phyloP scores from a whole-genome alignment of 2,329 filamentous ascomycete genomes.

The Fusarium abutilonis region DNA sequence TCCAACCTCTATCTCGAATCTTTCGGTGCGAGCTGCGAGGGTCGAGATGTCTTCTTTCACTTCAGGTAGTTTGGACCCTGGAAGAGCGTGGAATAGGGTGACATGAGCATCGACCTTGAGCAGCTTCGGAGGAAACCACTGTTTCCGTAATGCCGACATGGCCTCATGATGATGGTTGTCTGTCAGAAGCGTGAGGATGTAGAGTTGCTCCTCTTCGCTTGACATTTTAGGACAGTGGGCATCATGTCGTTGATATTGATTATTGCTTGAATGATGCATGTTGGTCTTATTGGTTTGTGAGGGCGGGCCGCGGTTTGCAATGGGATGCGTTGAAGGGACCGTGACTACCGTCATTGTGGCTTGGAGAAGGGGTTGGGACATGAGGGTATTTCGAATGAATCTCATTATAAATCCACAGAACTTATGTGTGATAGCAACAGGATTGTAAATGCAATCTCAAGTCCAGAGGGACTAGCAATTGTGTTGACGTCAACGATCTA shows the following conservation, averaged over 20 bases:
- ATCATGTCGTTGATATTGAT: conserved; percentile 26
- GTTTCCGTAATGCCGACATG: conserved; percentile 22
- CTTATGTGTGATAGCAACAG: background rate
- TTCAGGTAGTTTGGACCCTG: conserved; percentile 19
- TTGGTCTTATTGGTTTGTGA: conserved; percentile 1
- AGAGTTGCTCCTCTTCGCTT: conserved; percentile 7
- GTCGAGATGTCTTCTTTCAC: conserved; percentile 14
- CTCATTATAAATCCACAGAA: background rate
- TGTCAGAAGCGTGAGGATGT: conserved; percentile 27
- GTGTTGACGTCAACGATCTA: conserved; percentile 25
- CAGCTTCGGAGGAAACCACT: conserved; percentile 25
- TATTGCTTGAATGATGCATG: conserved; percentile 10
- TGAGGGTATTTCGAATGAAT: background rate
- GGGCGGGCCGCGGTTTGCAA: conserved; percentile 1
- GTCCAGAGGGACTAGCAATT: background rate
- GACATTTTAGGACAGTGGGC: conserved; percentile 8
- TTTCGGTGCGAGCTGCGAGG: background rate
- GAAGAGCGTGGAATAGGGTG: conserved; percentile 33
- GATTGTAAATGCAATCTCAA: background rate
- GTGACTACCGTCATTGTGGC: conserved; percentile 19
- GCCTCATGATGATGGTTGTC: conserved; percentile 16
- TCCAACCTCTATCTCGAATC: conserved; percentile 3
- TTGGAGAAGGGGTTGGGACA: background rate
- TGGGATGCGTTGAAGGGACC: conserved; percentile 12
- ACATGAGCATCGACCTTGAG: conserved; percentile 33